Evolutionary conservation across 768 basidiomycete genomes (phyloP), one percentile per base, ranked within the genome.

Genomic region (Calocera viscosa): DNA sequence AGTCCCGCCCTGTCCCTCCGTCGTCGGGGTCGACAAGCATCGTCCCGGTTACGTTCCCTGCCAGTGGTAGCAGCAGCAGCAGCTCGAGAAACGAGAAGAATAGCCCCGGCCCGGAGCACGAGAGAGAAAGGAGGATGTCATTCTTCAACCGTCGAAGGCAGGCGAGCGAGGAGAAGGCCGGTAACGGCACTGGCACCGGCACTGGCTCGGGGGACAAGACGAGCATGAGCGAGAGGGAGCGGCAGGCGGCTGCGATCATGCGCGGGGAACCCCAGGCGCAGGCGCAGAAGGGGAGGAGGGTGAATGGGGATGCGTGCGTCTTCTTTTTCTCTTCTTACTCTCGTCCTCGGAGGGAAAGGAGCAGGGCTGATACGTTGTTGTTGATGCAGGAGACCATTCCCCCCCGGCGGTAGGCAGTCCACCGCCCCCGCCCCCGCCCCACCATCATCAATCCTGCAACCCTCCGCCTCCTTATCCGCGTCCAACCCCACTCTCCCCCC

Each of bases 81-180:
- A n/a, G n/a, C n/a, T n/a, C n/a, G n/a, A n/a, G n/a, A n/a, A n/a
- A n/a, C n/a, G n/a, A n/a, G n/a, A n/a, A n/a, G n/a, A n/a, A n/a
- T n/a, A n/a, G n/a, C n/a, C n/a, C n/a, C n/a, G n/a, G n/a, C n/a
- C 43, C 5, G 5, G 19, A 17, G 7, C 43, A 7, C 16, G 43
- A 47, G 19, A 7, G 43, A 7, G 43, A 47, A 24, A 7, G 86
- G 76, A 87, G 87, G 85, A 92, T 92, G 90, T 90, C 89, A 82
- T 92, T 91, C 89, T 92, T 92, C 84, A 87, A 84, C 49, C 83
- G 89, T 83, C 90, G 86, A 86, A 91, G 89, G 83, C 83, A 86
- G 70, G 81, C 83, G 65, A 82, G 78, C 64, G 77, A 78, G 70
- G 77, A 81, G 71, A 72, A 70, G 63, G 68, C 16, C 22, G 19